Base-by-base conservation (phyloP, 305 asterid species). In the Ajuga reptans region DNA sequence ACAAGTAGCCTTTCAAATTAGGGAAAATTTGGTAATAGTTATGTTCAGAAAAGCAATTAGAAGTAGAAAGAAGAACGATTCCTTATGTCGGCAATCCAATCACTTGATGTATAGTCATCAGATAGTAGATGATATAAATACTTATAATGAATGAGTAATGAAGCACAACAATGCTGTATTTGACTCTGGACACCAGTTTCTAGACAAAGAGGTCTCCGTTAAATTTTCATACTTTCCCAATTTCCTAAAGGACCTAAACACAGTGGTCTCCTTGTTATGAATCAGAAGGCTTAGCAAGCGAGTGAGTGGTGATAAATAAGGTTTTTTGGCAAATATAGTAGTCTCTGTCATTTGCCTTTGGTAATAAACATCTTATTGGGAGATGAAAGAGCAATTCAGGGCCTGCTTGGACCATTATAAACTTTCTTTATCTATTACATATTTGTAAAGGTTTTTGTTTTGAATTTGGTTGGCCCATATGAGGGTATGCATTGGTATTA, bases 61-160 rank as follows among this genome's bases (percentile, higher is more conserved):
- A 77, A 68, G 55, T 9, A 36, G 66, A 65, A 53, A 29, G 43
- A 63, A 37, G 36, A 41, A 15, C 24, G 21, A 41, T 63, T 63
- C 46, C 36, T 27, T 34, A 27, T 9, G 31, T 52, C 24, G 37
- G 39, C 34, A 16, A 49, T 42, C 27, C 56, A 39, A 29, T 16
- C n/a, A 11, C 76, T 17, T 53, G 57, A 36, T 10, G 15, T 42
- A 33, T 54, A 29, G 42, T 53, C 50, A 27, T 36, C 29, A 50
- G 8, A 52, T 2, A 21, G 36, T 56, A 29, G 39, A 67, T 53
- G 21, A 63, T 21, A 42, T 5, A 27, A 9, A 66, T 37, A 56
- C 15, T 49, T 31, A 53, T 33, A 41, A 60, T 60, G 9, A 41
- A 31, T 46, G 47, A 3, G 71, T 11, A 21, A 49, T 31, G 27